These are phyloP conservation scores for Erodium moschatum DNA, from an alignment of 441 rosid genomes.

Conservation along the genomic window DNA sequence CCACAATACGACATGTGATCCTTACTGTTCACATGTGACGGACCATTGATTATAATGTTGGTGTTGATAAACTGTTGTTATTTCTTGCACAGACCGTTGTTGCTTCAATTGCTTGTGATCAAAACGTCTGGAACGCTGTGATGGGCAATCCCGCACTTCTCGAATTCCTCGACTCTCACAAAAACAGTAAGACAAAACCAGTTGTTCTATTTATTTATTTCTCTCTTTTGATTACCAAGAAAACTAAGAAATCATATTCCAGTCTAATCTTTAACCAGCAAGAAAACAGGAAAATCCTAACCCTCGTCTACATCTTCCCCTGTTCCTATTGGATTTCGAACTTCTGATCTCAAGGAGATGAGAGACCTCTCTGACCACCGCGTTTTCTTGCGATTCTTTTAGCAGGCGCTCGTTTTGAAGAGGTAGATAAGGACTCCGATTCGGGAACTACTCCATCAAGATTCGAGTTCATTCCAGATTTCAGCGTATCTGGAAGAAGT, in stretches of 20 bases:
- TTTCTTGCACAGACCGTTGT: neutral
- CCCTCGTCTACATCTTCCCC: too few relatives aligned
- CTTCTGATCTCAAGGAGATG: neutral
- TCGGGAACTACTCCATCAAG: neutral
- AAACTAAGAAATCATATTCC: too few relatives aligned
- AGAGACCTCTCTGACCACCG: too few relatives aligned
- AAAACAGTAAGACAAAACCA: neutral
- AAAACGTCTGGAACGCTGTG: conserved; percentile 1
- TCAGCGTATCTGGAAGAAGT: neutral
- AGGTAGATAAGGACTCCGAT: neutral
- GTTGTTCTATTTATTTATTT: neutral
- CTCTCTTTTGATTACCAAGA: too few relatives aligned
- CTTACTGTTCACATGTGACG: too few relatives aligned
- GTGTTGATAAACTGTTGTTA: too few relatives aligned
- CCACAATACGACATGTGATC: too few relatives aligned
- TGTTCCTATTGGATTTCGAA: too few relatives aligned
- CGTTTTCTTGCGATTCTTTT: neutral
- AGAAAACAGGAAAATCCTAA: too few relatives aligned
- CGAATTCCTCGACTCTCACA: neutral
- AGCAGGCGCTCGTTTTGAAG: neutral
- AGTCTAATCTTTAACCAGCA: too few relatives aligned
- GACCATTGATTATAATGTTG: too few relatives aligned
- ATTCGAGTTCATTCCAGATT: neutral
- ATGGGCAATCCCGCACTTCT: neutral
- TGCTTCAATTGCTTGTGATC: conserved; percentile 6